Percentiles rank a stretch among this genome's conserved stretches.
Conservation (phyloP, 129 eudicot species). For the Ambrosia trifida region DNA sequence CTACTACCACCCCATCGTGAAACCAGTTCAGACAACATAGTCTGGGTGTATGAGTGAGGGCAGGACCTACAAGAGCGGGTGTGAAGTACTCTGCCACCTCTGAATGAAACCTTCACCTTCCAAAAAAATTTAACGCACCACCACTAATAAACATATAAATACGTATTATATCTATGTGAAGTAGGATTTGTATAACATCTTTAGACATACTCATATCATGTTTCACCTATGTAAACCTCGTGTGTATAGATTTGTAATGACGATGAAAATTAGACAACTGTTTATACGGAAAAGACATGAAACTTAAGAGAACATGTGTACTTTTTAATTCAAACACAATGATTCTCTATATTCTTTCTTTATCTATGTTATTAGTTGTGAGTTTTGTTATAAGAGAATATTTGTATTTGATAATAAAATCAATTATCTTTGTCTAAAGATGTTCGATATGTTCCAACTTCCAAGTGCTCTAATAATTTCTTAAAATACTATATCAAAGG, state of each 20-base stretch:
- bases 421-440: slow-evolving; percentile 21
- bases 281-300: neutral
- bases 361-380: neutral
- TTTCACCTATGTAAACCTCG: neutral
- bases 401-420: slow-evolving; percentile 10
- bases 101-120: too few relatives aligned
- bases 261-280: neutral
- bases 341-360: neutral
- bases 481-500: slow-evolving; percentile 12
- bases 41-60: too few relatives aligned
- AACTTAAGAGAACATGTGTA: neutral
- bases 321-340: neutral
- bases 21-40: too few relatives aligned
- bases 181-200: too few relatives aligned
- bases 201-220: neutral
- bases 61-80: too few relatives aligned
- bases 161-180: too few relatives aligned
- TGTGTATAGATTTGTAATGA: too few relatives aligned
- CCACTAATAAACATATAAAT: too few relatives aligned
- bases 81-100: too few relatives aligned
- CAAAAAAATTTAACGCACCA: too few relatives aligned
- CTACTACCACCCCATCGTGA: too few relatives aligned
- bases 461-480: slow-evolving; percentile 22
- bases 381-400: slow-evolving; percentile 16
- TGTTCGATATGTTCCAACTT: slow-evolving; percentile 30